These are phyloP conservation scores for Fusarium goolgardi DNA, from an alignment of 2,329 filamentous ascomycete genomes.

Conservation along the genomic window DNA sequence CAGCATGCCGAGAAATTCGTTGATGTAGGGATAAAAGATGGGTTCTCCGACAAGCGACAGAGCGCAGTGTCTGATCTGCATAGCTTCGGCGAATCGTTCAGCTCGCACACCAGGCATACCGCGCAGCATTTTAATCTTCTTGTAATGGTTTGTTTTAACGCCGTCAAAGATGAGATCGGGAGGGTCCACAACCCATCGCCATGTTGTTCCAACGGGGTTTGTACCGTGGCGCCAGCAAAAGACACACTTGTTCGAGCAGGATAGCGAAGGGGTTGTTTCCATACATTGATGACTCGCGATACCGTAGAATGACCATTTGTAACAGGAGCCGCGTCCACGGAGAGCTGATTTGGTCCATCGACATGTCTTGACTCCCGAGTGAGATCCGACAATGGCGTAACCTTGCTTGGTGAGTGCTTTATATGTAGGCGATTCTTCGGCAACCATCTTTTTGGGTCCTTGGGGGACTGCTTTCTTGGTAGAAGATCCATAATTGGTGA, in stretches of 20 bases:
- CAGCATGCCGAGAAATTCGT: slow-evolving; percentile 86
- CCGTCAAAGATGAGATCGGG: slow-evolving; percentile 90
- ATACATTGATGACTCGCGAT: slow-evolving; percentile 98
- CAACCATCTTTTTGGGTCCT: slow-evolving; percentile 89
- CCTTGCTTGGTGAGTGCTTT: slow-evolving; percentile 93
- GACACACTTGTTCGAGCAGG: slow-evolving; percentile 97
- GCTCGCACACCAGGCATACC: slow-evolving; percentile 92
- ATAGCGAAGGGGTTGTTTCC: slow-evolving; percentile 95
- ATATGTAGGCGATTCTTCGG: slow-evolving; percentile 88
- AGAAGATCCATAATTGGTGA: slow-evolving; percentile 75
- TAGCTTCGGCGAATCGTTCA: slow-evolving; percentile 91
- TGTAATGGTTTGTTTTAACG: slow-evolving; percentile 91
- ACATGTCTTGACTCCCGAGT: slow-evolving; percentile 97
- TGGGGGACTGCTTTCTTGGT: slow-evolving; percentile 58
- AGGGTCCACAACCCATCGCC: slow-evolving; percentile 95
- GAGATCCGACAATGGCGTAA: slow-evolving; percentile 93
- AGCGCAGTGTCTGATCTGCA: slow-evolving; percentile 93
- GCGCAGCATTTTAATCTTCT: slow-evolving; percentile 97
- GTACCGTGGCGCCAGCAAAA: slow-evolving; percentile 99
- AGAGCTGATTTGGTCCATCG: slow-evolving; percentile 98
- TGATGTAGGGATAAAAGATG: slow-evolving; percentile 99
- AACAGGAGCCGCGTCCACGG: slow-evolving; percentile 92
- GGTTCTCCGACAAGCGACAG: slow-evolving; percentile 93
- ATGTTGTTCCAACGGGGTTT: slow-evolving; percentile 95
- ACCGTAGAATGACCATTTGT: slow-evolving; percentile 98